Percentiles rank a stretch among this genome's conserved stretches.
Conservation (phyloP, 805 yeast genomes). For the Teunomyces funiuensis region DNA sequence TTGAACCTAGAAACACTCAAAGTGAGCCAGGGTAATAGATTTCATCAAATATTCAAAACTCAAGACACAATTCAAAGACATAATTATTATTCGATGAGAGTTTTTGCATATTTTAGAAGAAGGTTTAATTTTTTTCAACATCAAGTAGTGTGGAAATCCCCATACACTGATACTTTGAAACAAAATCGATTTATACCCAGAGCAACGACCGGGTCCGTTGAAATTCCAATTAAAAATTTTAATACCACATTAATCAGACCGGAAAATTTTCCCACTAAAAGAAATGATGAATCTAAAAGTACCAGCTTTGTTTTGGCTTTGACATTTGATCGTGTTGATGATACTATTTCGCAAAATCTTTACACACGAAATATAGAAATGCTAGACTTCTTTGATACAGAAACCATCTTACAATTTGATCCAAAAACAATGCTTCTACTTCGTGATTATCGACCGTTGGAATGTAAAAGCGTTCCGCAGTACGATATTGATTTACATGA, state of each 20-base stretch:
- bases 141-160: constrained; percentile 17
- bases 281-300: constrained; percentile 1
- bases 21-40: constrained; percentile 8
- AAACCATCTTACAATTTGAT: constrained; percentile 23
- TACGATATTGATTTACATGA: constrained; percentile 12
- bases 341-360: constrained; percentile 18
- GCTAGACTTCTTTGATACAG: constrained; percentile 21
- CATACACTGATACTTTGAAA: constrained; percentile 11
- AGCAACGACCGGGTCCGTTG: constrained; percentile 12
- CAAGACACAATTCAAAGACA: constrained; percentile 24
- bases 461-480: constrained; percentile 4
- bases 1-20: constrained; percentile 10
- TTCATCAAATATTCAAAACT: constrained; percentile 7
- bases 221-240: constrained; percentile 9
- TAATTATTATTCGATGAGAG: constrained; percentile 23
- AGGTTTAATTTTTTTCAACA: constrained; percentile 18
- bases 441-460: constrained; percentile 25
- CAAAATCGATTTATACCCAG: constrained; percentile 16
- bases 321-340: constrained; percentile 21
- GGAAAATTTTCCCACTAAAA: constrained; percentile 12
- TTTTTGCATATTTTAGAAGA: constrained; percentile 23
- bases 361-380: constrained; percentile 29
- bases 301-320: constrained; percentile 4
- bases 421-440: constrained; percentile 21
- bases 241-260: constrained; percentile 11